Percentiles rank a stretch among this genome's conserved stretches.
Conservation (phyloP, 75 land plant genomes). For the Pinus albicaulis region DNA sequence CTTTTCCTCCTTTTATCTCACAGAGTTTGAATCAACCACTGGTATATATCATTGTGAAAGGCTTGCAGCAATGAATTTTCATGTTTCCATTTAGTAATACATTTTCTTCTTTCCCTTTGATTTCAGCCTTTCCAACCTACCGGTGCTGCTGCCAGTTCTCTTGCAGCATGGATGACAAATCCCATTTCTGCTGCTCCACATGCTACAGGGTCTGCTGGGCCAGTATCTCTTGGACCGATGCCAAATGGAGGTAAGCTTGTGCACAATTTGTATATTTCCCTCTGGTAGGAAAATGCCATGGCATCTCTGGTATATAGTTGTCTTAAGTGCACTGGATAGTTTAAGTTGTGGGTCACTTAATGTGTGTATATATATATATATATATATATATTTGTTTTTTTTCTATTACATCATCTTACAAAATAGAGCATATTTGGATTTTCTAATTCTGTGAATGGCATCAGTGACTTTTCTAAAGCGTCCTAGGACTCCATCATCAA, state of each 20-base stretch:
- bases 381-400: too few relatives aligned
- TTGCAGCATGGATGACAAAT: slow-evolving; percentile 91
- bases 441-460: neutral
- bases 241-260: slow-evolving; percentile 54
- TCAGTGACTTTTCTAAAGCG: slow-evolving; percentile 76
- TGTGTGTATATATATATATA: too few relatives aligned
- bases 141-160: slow-evolving; percentile 65
- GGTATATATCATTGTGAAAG: neutral
- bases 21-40: slow-evolving; percentile 46
- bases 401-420: neutral
- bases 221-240: slow-evolving; percentile 57
- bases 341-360: neutral
- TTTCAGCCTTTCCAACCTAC: slow-evolving; percentile 77
- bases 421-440: neutral
- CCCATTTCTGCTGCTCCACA: slow-evolving; percentile 66
- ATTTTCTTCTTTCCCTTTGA: neutral
- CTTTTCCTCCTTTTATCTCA: slow-evolving; percentile 71
- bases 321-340: neutral
- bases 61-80: too few relatives aligned
- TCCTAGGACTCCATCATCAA: slow-evolving; percentile 67
- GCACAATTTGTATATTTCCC: neutral
- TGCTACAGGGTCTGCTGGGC: slow-evolving; percentile 59
- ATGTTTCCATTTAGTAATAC: neutral
- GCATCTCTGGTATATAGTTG: neutral
- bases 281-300: neutral